Percentiles rank a stretch among this genome's conserved stretches.
Evolutionary conservation across 108 stramenopile species (phyloP).

Genomic region (Discostella stelligeroides): DNA sequence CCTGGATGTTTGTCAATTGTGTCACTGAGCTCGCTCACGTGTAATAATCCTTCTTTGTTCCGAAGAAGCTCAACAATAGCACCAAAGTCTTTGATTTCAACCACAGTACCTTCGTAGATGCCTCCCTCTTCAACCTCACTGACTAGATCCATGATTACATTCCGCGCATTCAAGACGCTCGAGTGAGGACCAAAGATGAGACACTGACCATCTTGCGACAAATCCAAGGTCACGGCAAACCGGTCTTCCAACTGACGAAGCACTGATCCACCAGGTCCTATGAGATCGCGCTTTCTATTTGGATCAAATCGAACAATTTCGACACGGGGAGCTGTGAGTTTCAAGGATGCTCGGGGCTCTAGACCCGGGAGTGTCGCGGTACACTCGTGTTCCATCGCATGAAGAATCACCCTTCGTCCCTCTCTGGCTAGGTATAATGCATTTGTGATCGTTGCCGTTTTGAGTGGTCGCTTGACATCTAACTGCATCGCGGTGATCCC

Average conservation of each 20-base stretch:
- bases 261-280: conserved; percentile 75
- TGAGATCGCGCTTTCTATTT: conserved; percentile 52
- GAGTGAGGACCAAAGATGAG: conserved; percentile 64
- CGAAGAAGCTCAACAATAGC: conserved; percentile 85
- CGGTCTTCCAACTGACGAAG: conserved; percentile 69
- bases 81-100: conserved; percentile 88
- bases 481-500: conserved; percentile 90
- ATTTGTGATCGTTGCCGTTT: conserved; percentile 51
- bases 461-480: conserved; percentile 61
- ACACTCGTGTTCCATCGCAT: conserved; percentile 58
- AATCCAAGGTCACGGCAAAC: conserved; percentile 64
- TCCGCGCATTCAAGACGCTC: conserved; percentile 62
- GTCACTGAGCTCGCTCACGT: conserved; percentile 79
- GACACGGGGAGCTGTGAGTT: conserved; percentile 61
- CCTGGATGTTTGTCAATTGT: conserved; percentile 47
- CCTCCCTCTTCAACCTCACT: conserved; percentile 78
- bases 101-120: conserved; percentile 76
- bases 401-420: conserved; percentile 69
- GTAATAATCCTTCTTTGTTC: conserved; percentile 88
- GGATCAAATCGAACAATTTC: conserved; percentile 60
- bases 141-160: conserved; percentile 72
- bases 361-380: conserved; percentile 20
- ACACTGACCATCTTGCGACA: conserved; percentile 73
- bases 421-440: conserved; percentile 69
- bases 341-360: conserved; percentile 41